Conservation (phyloP, 768 basidiomycete genomes). For the Serendipita vermifera region DNA sequence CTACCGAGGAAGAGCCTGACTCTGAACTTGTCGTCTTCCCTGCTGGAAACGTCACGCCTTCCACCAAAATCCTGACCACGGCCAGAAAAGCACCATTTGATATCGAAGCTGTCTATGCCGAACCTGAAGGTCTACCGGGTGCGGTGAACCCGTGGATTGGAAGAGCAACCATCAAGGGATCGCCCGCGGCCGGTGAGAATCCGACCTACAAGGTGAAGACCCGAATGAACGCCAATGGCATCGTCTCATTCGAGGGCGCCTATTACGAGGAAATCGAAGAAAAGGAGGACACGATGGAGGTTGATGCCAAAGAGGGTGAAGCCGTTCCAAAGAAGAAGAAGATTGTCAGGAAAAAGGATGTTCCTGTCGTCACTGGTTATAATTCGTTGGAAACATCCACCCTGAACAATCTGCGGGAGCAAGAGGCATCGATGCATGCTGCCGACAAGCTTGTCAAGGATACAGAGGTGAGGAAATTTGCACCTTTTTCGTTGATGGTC, state of each 20-base stretch:
- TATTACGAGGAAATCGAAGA: conserved; percentile 63
- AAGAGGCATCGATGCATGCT: conserved; percentile 79
- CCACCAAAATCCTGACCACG: conserved; percentile 92
- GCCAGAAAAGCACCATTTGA: conserved; percentile 82
- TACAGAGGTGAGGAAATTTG: conserved; percentile 59
- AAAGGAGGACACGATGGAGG: conserved; percentile 46
- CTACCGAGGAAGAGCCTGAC: conserved; percentile 56
- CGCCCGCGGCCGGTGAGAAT: conserved; percentile 51
- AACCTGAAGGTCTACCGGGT: conserved; percentile 58
- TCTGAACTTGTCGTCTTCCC: conserved; percentile 88
- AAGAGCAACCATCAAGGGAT: conserved; percentile 64
- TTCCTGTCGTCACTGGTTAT: conserved; percentile 55
- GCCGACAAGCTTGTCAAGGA: conserved; percentile 94
- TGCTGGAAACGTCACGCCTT: conserved; percentile 70
- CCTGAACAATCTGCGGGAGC: conserved; percentile 58
- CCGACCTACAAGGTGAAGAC: conserved; percentile 85
- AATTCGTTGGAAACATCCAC: conserved; percentile 49
- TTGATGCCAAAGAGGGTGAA: conserved; percentile 39
- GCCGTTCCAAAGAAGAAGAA: conserved; percentile 70
- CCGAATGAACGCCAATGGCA: conserved; percentile 71
- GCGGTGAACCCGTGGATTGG: conserved; percentile 76
- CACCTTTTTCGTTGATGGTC: not conserved
- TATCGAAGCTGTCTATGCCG: conserved; percentile 73
- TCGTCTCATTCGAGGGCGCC: conserved; percentile 73
- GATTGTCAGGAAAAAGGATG: conserved; percentile 67